Percentiles rank a stretch among this genome's conserved stretches.
phyloP scores from a whole-genome alignment of 2,329 filamentous ascomycete genomes.

The Botrytis elliptica region DNA sequence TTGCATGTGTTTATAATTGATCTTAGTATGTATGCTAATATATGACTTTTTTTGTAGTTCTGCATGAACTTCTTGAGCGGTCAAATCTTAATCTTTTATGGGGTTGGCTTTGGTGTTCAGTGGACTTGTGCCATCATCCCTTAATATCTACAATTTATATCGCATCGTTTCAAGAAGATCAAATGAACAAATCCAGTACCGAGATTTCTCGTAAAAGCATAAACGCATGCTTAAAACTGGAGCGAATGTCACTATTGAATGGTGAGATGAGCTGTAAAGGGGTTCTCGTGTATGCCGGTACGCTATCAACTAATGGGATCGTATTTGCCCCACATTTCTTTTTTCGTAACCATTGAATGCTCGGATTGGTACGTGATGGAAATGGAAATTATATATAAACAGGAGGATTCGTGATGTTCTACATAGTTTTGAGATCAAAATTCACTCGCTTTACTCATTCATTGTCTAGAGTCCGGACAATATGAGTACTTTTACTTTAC shows the following conservation, averaged over 20 bases:
- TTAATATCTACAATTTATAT: background rate
- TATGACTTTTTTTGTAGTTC: background rate
- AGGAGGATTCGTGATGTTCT: background rate
- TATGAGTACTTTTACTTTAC: background rate
- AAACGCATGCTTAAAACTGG: no score
- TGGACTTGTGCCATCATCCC: background rate
- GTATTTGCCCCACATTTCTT: background rate
- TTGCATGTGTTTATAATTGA: background rate
- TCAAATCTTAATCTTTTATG: background rate
- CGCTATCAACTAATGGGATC: slow-evolving; percentile 1
- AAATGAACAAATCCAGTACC: background rate
- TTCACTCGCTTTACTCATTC: background rate
- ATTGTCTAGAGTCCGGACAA: background rate
- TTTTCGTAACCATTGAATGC: background rate
- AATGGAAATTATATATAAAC: background rate
- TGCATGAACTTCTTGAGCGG: background rate
- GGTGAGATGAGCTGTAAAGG: background rate
- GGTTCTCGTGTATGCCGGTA: background rate
- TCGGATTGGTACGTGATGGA: background rate
- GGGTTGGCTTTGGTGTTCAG: background rate
- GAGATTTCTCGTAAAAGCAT: background rate
- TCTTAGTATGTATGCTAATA: background rate
- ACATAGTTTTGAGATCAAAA: background rate
- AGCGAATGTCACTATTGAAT: background rate
- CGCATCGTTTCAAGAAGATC: background rate